Evolutionary conservation across 345 rosid genomes (phyloP), one percentile per base, ranked within the genome.

Genomic region (Salix exigua): DNA sequence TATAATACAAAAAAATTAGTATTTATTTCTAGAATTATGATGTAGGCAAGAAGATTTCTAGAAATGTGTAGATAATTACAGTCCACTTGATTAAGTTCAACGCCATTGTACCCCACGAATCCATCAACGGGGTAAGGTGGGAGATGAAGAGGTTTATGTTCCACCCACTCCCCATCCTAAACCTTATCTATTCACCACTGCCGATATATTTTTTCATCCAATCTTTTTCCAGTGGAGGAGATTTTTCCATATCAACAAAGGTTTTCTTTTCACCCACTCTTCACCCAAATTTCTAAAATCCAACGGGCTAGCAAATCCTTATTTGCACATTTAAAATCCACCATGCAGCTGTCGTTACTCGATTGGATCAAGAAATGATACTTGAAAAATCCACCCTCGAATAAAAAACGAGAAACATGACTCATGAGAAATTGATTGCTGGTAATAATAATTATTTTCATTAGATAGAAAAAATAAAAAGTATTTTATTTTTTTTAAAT

Each of bases 91-190:
- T 26, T 75, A 75, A 28, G 68, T 14, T 68, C 40, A 70, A 61
- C 37, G 74, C n/a, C 16, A 69, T 35, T 71, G 40, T 17, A 19
- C 62, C 75, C 31, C 82, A 75, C 67, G 33, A 66, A 71, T 77
- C 77, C 72, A 62, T 26, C 67, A 51, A 50, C 25, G 55, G 40
- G 33, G 18, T 77, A 23, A 53, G 78, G 67, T 46, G 25, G 17
- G 66, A 53, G 48, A 28, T 31, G 70, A 7, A 68, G 48, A 23
- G 75, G 71, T 73, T 72, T 80, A 31, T 71, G 70, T 68, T 85
- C 84, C 86, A 85, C 86, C 79, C 85, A 79, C 85, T 79, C 82
- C 88, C 80, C 78, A 80, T 83, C 85, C 73, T 14, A 48, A 77
- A 80, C 76, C 80, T 82, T 83, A 83, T 83, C 86, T 55, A 60